Evolutionary conservation across 176 grass and related monocot genomes (phyloP), one percentile per base, ranked within the genome.

Genomic region (Miscanthus lutarioriparius): DNA sequence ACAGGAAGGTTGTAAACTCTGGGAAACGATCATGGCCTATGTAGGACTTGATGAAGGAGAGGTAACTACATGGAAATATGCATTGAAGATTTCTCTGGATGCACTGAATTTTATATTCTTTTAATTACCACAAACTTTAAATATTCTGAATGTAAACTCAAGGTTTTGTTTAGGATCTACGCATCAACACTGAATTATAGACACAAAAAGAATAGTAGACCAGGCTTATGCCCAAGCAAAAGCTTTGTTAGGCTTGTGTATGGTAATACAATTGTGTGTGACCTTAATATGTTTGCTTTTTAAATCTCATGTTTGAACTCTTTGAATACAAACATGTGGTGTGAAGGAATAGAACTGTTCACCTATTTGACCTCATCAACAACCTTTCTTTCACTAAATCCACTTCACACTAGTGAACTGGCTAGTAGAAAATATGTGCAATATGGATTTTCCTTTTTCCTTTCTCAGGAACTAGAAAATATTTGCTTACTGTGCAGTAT

Each of bases 1-100:
- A 98, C 71, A 89, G 89, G 74, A 98, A 98, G 87, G 87, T 98
- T 86, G 87, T 93, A 19, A 93, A 95, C 81, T 93, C 96, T 32
- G 91, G 85, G 38, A 98, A 98, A 77, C 96, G 91, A 51, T 67
- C 93, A 80, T 89, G 91, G 93, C 83, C 77, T 84, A 93, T 90
- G 85, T 98, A 75, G 91, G 91, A 7, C 92, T 95, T 81, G 91
- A 92, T 61, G 96, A 98, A 92, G 93, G 89, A 89, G 85, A 95
- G 84, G 95, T 93, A 91, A 85, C 30, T 82, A 32, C 23, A 58
- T 40, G 40, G n/a, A 59, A 86, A 59, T 54, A 19, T 67, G 17
- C 23, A 20, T 27, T 68, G 1, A 30, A 37, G 4, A 26, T 38
- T 87, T 61, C 2, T 77, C n/a, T n/a, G n/a, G n/a, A n/a, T n/a